Base-by-base conservation (phyloP, 2,329 filamentous ascomycete species). In the Leptosphaerulina australis region DNA sequence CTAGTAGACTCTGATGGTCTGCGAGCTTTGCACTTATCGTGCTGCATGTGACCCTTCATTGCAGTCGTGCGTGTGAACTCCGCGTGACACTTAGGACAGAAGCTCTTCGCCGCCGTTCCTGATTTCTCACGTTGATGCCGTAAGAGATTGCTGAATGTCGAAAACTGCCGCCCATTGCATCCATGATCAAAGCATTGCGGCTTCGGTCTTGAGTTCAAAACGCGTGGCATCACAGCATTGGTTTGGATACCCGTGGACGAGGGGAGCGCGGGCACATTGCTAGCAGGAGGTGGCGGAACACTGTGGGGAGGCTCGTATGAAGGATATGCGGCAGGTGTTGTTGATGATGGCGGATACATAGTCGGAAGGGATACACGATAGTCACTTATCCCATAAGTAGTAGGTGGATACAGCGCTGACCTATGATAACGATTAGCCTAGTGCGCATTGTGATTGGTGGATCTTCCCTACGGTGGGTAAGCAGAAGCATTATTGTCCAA, bases 141-240 rank as follows among this genome's bases (percentile, higher is more conserved):
- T 28, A 97, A 79, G 3, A 97, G 82, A 70, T 97, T 97, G 82
- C 91, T 96, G 70, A 97, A 97, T 3, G 93, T 97, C 14, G 91
- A 96, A 69, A 97, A 97, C 67, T 96, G 90, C 22, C 92, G 86
- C 15, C 93, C 93, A 66, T 97, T 96, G 79, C 93, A 97, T 9
- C 92, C 93, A 68, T 97, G 93, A 54, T 97, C 93, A 90, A 90
- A 97, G 74, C 93, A 97, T 70, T 96, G 91, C 35, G 92, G 91
- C 76, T 96, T 96, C n/a, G 91, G 91, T 58, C 89, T 83, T 62
- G 85, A 86, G 70, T 88, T 87, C 14, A 91, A 81, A 12, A 91
- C 84, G 51, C 88, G 81, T 12, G 66, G 70, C 64, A 64, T 66
- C 8, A 69, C 62, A 21, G 62, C 55, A 50, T 52, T 65, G 25